Base-by-base conservation (phyloP, 768 basidiomycete genomes). In the Symmetrospora coprosmae region DNA sequence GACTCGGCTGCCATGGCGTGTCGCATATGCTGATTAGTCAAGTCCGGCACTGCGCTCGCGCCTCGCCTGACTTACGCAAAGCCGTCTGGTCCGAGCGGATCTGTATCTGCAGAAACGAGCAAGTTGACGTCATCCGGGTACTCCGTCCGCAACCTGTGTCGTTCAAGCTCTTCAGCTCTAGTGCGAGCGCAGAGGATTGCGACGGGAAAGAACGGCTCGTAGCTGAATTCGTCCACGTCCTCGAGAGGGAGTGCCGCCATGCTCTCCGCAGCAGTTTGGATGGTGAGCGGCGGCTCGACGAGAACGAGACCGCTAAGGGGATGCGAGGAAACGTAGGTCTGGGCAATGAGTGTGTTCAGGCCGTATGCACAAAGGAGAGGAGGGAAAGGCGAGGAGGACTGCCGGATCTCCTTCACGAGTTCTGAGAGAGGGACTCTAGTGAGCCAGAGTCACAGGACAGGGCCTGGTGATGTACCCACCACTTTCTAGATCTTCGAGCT, bases 321-420 rank as follows among this genome's bases (percentile, higher is more conserved):
- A 65, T 83, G 72, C 21, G 81, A 82, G 1, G 81, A 83, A 62
- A 85, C 78, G 69, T 82, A 85, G 21, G 79, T 75, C 69, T 85
- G 81, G 7, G 81, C 78, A 52, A 85, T 76, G 34, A 84, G 73
- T 55, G 80, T 76, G 9, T 76, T 74, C 3, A 73, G 65, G 5
- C 75, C 74, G 25, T 76, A 75, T 1, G 81, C 77, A 62, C 82
- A 72, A 35, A 83, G 73, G 30, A 82, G 75, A 1, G 81, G 81
- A 0, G 81, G 78, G 62, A 81, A 82, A 8, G 80, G 76, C 37
- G 76, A 75, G 4, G 69, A 71, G 16, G 76, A 72, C 7, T 75
- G 68, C 19, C 74, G 74, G 49, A 81, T 71, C 33, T 76, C 73
- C 21, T 71, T 71, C 41, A 71, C 70, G 33, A 81, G 68, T 41